These are phyloP conservation scores for Fusarium protoensiforme DNA, from an alignment of 2,329 filamentous ascomycete species.

Conservation along the genomic window DNA sequence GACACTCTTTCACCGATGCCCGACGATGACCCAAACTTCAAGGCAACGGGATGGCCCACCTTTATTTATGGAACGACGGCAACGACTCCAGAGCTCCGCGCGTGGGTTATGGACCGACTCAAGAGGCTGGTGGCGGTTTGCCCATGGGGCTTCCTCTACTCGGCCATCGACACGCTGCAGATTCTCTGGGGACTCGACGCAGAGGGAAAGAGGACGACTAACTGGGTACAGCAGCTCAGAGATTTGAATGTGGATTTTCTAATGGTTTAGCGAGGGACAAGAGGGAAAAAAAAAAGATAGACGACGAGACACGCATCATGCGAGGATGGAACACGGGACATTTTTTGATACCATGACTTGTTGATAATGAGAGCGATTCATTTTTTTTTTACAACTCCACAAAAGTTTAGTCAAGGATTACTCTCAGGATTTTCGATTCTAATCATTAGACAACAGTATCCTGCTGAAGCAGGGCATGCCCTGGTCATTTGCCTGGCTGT, in stretches of 20 bases:
- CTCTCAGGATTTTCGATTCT: not conserved
- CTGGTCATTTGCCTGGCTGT: not conserved
- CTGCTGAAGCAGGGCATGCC: not conserved
- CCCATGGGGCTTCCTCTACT: conserved; percentile 61
- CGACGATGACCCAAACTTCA: conserved; percentile 62
- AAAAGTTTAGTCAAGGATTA: not conserved
- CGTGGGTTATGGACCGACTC: conserved; percentile 61
- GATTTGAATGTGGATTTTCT: conserved; percentile 54
- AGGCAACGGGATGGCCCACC: conserved; percentile 66
- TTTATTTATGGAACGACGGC: conserved; percentile 66
- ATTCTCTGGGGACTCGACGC: conserved; percentile 55
- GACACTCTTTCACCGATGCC: conserved; percentile 59
- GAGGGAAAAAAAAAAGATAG: not conserved
- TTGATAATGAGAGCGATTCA: conserved; percentile 12
- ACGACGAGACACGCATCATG: not conserved
- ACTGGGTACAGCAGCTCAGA: conserved; percentile 57
- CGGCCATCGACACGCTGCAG: conserved; percentile 56
- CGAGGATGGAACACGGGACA: conserved; percentile 31
- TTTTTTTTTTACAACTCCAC: not conserved
- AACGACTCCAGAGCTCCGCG: conserved; percentile 51
- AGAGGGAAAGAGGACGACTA: conserved; percentile 37
- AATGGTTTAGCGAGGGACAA: conserved; percentile 19
- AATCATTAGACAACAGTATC: not conserved
- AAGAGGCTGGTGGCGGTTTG: conserved; percentile 50
- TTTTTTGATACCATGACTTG: conserved; percentile 31